Conservation (phyloP, 2,329 filamentous ascomycete species). For the Talaromyces marneffei region DNA sequence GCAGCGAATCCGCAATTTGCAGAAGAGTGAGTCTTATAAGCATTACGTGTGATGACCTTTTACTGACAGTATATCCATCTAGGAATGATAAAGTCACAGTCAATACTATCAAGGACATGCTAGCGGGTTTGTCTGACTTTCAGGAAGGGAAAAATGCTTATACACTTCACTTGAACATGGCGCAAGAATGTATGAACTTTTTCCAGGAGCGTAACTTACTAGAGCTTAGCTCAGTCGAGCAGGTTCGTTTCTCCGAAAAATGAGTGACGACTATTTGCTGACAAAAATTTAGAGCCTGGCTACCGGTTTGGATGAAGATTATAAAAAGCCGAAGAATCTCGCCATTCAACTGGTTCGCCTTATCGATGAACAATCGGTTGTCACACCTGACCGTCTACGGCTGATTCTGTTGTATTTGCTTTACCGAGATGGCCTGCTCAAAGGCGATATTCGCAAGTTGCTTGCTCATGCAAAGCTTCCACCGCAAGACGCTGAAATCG, state of each 20-base stretch:
- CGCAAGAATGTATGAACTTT: constrained; percentile 90
- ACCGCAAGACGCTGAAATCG: constrained; percentile 62
- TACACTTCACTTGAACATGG: constrained; percentile 91
- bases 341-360: constrained; percentile 78
- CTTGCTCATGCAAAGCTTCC: constrained; percentile 77
- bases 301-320: constrained; percentile 89
- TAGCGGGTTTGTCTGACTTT: constrained; percentile 89
- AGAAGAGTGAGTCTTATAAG: constrained; percentile 46
- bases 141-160: constrained; percentile 94
- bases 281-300: constrained; percentile 57
- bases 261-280: not conserved
- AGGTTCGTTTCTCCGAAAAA: constrained; percentile 41
- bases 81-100: constrained; percentile 66
- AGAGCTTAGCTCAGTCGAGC: constrained; percentile 82
- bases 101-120: constrained; percentile 93
- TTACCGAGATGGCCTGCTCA: constrained; percentile 77
- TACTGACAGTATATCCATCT: constrained; percentile 19
- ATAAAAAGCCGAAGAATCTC: constrained; percentile 82
- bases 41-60: not conserved
- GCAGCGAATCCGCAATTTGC: constrained; percentile 89
- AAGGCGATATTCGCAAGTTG: constrained; percentile 76
- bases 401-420: constrained; percentile 81
- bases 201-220: constrained; percentile 80
- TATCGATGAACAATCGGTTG: constrained; percentile 76
- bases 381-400: constrained; percentile 68